A percentile compares a stretch with the other conserved stretches of the same genome.
Evolutionary conservation across 164 flowering plant species (phyloP).

Genomic region (Hamamelis virginiana): DNA sequence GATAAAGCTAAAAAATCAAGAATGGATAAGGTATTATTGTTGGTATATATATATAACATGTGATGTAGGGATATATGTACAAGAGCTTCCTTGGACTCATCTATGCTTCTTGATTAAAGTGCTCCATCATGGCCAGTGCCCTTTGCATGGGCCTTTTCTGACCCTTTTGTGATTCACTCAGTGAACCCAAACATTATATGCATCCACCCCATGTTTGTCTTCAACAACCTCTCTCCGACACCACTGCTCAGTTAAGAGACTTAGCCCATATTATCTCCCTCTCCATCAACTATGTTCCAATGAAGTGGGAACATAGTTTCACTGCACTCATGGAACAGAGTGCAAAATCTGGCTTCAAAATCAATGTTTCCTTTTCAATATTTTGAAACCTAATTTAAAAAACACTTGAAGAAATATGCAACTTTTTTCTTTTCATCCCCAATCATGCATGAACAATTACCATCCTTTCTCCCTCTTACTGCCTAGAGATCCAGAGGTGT

Average conservation of each 20-base stretch:
- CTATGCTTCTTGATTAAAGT: not conserved
- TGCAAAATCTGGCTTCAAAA: not conserved
- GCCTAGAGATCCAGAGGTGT: too few relatives aligned
- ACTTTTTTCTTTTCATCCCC: too few relatives aligned
- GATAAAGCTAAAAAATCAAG: not conserved
- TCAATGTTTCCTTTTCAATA: not conserved
- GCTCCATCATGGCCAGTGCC: constrained; percentile 16
- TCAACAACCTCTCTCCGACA: constrained; percentile 12
- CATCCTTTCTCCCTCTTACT: too few relatives aligned
- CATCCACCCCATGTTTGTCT: constrained; percentile 3
- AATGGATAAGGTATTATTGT: not conserved
- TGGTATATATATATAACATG: too few relatives aligned
- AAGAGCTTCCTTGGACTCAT: not conserved
- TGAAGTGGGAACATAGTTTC: not conserved
- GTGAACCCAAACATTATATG: constrained; percentile 4
- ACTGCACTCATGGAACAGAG: not conserved
- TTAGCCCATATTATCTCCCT: not conserved
- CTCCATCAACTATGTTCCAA: constrained; percentile 5
- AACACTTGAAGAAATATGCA: too few relatives aligned
- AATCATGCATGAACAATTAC: too few relatives aligned
- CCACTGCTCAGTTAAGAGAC: not conserved
- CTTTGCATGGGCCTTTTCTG: constrained; percentile 22
- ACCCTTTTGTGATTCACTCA: constrained; percentile 23
- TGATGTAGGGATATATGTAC: not conserved
- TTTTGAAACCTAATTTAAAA: too few relatives aligned